These are phyloP conservation scores for Penicillium sclerotigenum DNA, from an alignment of 2,329 filamentous ascomycete genomes.

Conservation along the genomic window DNA sequence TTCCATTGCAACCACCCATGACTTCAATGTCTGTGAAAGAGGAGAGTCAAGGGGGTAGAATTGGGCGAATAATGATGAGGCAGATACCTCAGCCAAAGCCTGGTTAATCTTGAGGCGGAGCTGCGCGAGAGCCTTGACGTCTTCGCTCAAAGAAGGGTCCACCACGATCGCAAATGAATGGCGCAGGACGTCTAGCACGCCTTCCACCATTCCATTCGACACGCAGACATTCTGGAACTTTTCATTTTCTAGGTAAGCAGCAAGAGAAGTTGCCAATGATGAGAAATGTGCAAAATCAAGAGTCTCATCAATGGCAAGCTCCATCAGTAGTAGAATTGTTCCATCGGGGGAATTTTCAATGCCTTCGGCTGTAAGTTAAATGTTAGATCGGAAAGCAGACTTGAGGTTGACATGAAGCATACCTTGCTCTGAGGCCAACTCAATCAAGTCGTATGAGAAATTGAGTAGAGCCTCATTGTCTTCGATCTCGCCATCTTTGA, in stretches of 20 bases:
- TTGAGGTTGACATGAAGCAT: conserved; percentile 3
- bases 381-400: conserved; percentile 3
- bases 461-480: conserved; percentile 34
- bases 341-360: conserved; percentile 36
- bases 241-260: conserved; percentile 36
- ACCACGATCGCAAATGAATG: conserved; percentile 30
- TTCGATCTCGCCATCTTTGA: conserved; percentile 32
- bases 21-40: conserved; percentile 36
- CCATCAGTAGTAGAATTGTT: conserved; percentile 35
- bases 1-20: conserved; percentile 40
- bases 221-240: conserved; percentile 41
- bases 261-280: conserved; percentile 33
- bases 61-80: conserved; percentile 35
- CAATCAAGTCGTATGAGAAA: conserved; percentile 42
- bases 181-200: conserved; percentile 32
- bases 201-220: conserved; percentile 31
- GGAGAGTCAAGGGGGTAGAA: conserved; percentile 40
- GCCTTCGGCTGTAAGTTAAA: conserved; percentile 29
- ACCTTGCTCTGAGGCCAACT: conserved; percentile 42
- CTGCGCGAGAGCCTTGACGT: conserved; percentile 35
- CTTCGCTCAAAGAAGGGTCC: conserved; percentile 30
- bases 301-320: conserved; percentile 29
- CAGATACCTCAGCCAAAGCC: conserved; percentile 42
- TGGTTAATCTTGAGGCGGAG: conserved; percentile 41
- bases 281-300: conserved; percentile 32